Evolutionary conservation across 805 yeast genomes (phyloP).

Genomic region (Starmerella khaoyaiensis): DNA sequence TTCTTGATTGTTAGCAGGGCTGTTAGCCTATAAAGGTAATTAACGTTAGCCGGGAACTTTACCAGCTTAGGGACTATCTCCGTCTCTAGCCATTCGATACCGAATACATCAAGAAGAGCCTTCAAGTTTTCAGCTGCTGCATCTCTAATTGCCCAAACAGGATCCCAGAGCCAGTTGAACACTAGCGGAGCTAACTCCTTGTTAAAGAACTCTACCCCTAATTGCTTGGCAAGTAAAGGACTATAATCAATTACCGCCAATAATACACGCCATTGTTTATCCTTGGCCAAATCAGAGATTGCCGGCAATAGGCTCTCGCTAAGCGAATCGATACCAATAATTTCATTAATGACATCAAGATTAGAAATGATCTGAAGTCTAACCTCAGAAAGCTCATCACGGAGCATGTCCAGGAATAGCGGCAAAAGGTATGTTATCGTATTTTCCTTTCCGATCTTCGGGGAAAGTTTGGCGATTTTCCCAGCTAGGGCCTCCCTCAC

Average conservation of each 20-base stretch:
- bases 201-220: conserved; percentile 87
- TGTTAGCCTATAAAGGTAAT: conserved; percentile 86
- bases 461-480: conserved; percentile 75
- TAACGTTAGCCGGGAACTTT: conserved; percentile 39
- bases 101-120: conserved; percentile 73
- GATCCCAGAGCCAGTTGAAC: conserved; percentile 98
- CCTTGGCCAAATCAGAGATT: conserved; percentile 88
- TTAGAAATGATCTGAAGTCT: conserved; percentile 87
- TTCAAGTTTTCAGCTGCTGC: conserved; percentile 83
- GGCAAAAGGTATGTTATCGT: conserved; percentile 78
- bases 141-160: conserved; percentile 88
- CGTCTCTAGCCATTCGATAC: conserved; percentile 81
- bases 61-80: conserved; percentile 72
- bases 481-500: conserved; percentile 89
- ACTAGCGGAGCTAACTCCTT: conserved; percentile 82
- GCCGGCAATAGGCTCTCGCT: conserved; percentile 89
- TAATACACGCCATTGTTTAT: conserved; percentile 94
- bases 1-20: conserved; percentile 78
- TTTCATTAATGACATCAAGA: conserved; percentile 81
- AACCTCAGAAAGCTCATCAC: conserved; percentile 94
- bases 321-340: conserved; percentile 78
- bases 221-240: conserved; percentile 84
- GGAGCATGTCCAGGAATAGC: conserved; percentile 79
- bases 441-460: conserved; percentile 68
- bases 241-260: conserved; percentile 93